Evolutionary conservation across 1,284 basidiomycete genomes (phyloP).

Genomic region (Ustilago vetiveriae): DNA sequence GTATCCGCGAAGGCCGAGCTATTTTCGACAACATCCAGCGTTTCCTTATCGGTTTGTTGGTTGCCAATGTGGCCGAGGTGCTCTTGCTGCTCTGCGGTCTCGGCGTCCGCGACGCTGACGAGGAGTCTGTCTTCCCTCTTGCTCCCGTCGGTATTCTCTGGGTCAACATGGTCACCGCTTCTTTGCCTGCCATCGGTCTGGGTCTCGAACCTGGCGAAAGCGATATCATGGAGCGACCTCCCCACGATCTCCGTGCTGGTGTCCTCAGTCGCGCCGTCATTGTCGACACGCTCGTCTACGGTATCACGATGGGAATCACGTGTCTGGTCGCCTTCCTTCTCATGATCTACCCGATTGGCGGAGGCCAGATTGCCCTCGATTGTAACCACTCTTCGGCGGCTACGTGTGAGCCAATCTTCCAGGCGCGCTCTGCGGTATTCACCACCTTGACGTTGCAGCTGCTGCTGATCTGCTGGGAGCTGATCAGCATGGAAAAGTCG

Average conservation of each 20-base stretch:
- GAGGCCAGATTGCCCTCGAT: slow-evolving; percentile 44
- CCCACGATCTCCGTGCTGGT: slow-evolving; percentile 53
- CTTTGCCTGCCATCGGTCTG: slow-evolving; percentile 59
- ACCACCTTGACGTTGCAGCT: slow-evolving; percentile 56
- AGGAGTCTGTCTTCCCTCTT: slow-evolving; percentile 59
- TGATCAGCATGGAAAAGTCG: slow-evolving; percentile 57
- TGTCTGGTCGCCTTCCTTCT: slow-evolving; percentile 58
- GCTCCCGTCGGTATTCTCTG: slow-evolving; percentile 60
- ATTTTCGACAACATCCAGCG: slow-evolving; percentile 64
- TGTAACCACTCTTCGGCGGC: slow-evolving; percentile 56
- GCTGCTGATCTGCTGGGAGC: slow-evolving; percentile 59
- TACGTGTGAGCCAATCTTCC: slow-evolving; percentile 55
- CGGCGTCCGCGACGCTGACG: slow-evolving; percentile 52
- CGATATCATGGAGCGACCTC: slow-evolving; percentile 58
- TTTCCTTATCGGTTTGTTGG: slow-evolving; percentile 59
- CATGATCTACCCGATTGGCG: slow-evolving; percentile 58
- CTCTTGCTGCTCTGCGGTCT: slow-evolving; percentile 59
- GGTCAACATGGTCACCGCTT: slow-evolving; percentile 60
- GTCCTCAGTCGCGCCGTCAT: slow-evolving; percentile 58
- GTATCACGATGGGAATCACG: slow-evolving; percentile 55
- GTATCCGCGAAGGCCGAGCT: slow-evolving; percentile 57
- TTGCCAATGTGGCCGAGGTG: slow-evolving; percentile 62
- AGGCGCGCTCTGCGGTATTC: slow-evolving; percentile 60
- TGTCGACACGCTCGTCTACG: slow-evolving; percentile 60
- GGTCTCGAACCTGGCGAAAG: slow-evolving; percentile 55